phyloP scores from a whole-genome alignment of 164 flowering plant species.

The Macadamia tetraphylla region DNA sequence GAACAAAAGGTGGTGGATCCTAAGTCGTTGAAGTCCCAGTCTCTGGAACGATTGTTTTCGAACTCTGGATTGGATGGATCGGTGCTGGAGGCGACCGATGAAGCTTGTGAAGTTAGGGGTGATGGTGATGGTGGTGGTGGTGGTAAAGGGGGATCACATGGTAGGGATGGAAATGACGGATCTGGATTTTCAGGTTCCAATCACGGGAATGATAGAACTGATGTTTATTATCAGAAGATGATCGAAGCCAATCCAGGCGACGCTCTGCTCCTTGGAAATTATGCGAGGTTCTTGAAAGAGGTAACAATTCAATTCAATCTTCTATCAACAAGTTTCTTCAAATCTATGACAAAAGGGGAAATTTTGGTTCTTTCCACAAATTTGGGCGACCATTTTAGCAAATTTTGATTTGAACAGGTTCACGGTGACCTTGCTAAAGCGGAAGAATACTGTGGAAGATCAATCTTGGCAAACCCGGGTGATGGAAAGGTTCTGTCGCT shows the following conservation, averaged over 20 bases:
- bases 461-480: constrained; percentile 60
- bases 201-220: constrained; percentile 23
- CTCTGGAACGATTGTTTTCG: constrained; percentile 22
- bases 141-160: constrained; percentile 19
- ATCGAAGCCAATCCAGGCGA: constrained; percentile 58
- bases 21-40: constrained; percentile 10
- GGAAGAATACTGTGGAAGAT: constrained; percentile 80
- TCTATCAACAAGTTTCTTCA: no score
- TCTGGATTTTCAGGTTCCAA: constrained; percentile 19
- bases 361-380: neutral
- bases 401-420: constrained; percentile 35
- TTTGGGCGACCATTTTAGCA: neutral
- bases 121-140: constrained; percentile 23
- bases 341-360: no score
- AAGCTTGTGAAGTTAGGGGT: constrained; percentile 21
- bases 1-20: constrained; percentile 10
- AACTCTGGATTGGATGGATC: constrained; percentile 26
- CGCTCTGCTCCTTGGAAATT: constrained; percentile 47
- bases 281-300: constrained; percentile 61
- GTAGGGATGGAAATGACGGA: constrained; percentile 15
- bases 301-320: constrained; percentile 15
- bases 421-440: constrained; percentile 59
- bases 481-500: constrained; percentile 62
- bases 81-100: constrained; percentile 19
- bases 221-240: constrained; percentile 50